Evolutionary conservation across 495 filamentous ascomycete species (phyloP).

Genomic region (Glarea lozoyensis): DNA sequence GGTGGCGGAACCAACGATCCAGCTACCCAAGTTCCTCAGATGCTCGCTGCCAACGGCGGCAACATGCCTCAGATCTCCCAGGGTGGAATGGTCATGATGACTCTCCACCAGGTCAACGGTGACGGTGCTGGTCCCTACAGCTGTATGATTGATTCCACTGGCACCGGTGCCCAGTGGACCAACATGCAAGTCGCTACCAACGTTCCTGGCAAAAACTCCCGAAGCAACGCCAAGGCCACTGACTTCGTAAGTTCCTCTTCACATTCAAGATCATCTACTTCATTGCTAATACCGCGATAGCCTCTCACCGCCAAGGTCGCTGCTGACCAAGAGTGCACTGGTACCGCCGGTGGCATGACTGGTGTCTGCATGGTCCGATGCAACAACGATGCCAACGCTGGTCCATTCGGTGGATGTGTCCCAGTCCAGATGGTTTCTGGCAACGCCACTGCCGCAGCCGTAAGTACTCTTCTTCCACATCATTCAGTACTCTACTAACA

Average conservation of each 20-base stretch:
- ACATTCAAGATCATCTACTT: not conserved
- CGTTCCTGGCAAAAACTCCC: slow-evolving; percentile 22
- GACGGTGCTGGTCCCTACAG: slow-evolving; percentile 45
- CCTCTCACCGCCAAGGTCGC: slow-evolving; percentile 32
- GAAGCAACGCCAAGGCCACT: slow-evolving; percentile 30
- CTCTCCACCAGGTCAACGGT: slow-evolving; percentile 44
- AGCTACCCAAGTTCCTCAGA: not conserved
- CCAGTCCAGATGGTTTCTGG: slow-evolving; percentile 37
- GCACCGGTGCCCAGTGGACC: slow-evolving; percentile 26
- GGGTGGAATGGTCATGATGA: slow-evolving; percentile 30
- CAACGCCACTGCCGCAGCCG: no score
- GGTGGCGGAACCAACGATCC: slow-evolving; percentile 14
- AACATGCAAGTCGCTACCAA: slow-evolving; percentile 33
- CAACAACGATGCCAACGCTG: slow-evolving; percentile 38
- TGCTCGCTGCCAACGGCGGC: slow-evolving; percentile 26
- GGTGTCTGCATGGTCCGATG: slow-evolving; percentile 50
- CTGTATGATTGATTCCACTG: slow-evolving; percentile 34
- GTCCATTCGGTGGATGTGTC: slow-evolving; percentile 46
- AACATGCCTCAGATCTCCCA: slow-evolving; percentile 33
- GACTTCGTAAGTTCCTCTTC: slow-evolving; percentile 26
- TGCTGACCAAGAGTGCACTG: slow-evolving; percentile 28
- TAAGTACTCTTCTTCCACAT: no score
- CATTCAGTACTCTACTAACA: no score
- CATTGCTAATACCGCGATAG: not conserved
- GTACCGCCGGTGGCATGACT: slow-evolving; percentile 31